Percentiles rank a stretch among this genome's conserved stretches.
Evolutionary conservation across 495 filamentous ascomycete genomes (phyloP).

Genomic region (Penicillium coprophilum): DNA sequence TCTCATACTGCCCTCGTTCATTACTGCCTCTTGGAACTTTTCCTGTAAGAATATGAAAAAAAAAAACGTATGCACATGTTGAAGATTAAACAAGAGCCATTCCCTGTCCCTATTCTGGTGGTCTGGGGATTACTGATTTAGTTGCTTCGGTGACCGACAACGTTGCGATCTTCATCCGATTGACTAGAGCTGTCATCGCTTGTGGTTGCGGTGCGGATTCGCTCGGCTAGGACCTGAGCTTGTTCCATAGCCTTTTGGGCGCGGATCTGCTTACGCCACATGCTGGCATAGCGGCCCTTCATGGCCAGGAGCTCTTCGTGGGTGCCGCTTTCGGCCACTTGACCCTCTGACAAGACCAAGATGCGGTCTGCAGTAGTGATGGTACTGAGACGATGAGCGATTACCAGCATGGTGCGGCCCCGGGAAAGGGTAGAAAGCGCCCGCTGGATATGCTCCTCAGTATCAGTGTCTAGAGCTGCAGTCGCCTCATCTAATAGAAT

Average conservation of each 20-base stretch:
- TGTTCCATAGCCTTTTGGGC: constrained; percentile 81
- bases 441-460: constrained; percentile 91
- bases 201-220: constrained; percentile 45
- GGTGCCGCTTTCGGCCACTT: constrained; percentile 80
- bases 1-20: constrained; percentile 13
- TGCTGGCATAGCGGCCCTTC: constrained; percentile 79
- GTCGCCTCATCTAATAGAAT: constrained; percentile 97
- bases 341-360: constrained; percentile 82
- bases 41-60: constrained; percentile 16
- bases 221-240: constrained; percentile 57
- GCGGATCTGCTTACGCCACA: constrained; percentile 95
- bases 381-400: constrained; percentile 87
- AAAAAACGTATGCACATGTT: constrained; percentile 28
- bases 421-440: constrained; percentile 76
- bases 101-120: constrained; percentile 14
- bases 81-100: constrained; percentile 23
- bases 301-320: constrained; percentile 78
- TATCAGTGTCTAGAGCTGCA: constrained; percentile 91
- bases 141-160: constrained; percentile 26
- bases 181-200: constrained; percentile 55
- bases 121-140: constrained; percentile 15
- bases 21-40: constrained; percentile 19
- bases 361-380: constrained; percentile 96
- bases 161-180: constrained; percentile 51
- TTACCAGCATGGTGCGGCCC: constrained; percentile 82